Evolutionary conservation across 192 early-diverging fungal species (phyloP).

Genomic region (Chytriomyces confervae): DNA sequence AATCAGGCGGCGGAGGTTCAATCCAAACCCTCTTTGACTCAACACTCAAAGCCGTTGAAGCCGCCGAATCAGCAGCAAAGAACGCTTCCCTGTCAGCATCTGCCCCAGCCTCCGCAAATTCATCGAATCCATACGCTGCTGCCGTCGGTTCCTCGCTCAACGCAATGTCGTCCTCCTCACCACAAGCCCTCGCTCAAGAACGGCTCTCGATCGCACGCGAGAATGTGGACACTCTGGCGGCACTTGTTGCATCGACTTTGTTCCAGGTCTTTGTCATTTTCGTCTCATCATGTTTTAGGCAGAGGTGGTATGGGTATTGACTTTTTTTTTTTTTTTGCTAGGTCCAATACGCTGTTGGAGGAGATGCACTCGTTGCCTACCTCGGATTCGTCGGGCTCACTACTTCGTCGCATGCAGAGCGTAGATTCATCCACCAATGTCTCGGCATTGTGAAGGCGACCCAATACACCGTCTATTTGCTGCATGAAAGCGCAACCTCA

Average conservation of each 20-base stretch:
- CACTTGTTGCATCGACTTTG: constrained; percentile 33
- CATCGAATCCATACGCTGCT: neutral
- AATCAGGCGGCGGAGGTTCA: constrained; percentile 20
- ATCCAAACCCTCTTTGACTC: constrained; percentile 33
- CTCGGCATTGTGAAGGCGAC: constrained; percentile 27
- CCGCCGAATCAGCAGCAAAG: constrained; percentile 9
- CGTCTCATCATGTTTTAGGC: too few relatives aligned
- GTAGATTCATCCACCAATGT: constrained; percentile 29
- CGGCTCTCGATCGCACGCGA: constrained; percentile 13
- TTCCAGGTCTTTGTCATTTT: constrained; percentile 7
- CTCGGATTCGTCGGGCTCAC: constrained; percentile 16
- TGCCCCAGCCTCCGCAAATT: constrained; percentile 3
- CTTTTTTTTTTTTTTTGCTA: too few relatives aligned
- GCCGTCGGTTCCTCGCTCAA: constrained; percentile 5
- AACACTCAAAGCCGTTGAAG: constrained; percentile 18
- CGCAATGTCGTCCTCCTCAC: neutral
- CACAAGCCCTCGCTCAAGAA: neutral
- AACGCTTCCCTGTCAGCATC: neutral
- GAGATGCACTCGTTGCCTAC: constrained; percentile 29
- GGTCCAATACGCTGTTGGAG: constrained; percentile 15
- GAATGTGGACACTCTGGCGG: constrained; percentile 40
- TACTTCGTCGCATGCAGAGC: constrained; percentile 6
- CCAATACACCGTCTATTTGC: constrained; percentile 30
- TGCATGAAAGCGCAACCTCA: constrained; percentile 17
- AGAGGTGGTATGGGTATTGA: too few relatives aligned